Evolutionary conservation across 2,329 filamentous ascomycete genomes (phyloP), one percentile per base, ranked within the genome.

Genomic region (Pseudogymnoascus sp.): DNA sequence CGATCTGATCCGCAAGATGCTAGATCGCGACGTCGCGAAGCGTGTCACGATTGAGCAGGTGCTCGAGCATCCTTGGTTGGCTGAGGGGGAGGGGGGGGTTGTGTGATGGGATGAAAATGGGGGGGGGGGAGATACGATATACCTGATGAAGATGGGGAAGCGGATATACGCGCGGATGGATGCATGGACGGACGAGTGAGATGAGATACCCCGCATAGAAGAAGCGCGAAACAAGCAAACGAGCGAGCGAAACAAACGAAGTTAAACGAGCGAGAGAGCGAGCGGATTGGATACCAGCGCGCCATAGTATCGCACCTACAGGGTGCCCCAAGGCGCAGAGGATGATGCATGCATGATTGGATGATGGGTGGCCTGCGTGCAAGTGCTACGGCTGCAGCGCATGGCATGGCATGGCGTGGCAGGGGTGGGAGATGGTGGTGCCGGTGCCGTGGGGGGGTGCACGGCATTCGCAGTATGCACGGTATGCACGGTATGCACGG

Each of bases 21-120:
- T 99, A 29, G 86, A 97, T 74, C 87, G 95, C 40, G 89, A 97
- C 73, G 90, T 97, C 8, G 85, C 88, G 68, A 82, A 88, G 71
- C 82, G 95, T 63, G 87, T 91, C 69, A 88, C 87, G n/a, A 97
- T 97, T 70, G 86, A 88, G 65, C 87, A 93, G 73, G 93, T 99
- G 16, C 78, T 96, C 64, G 85, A 90, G 62, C 93, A 97, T 76
- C 86, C 89, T n/a, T 99, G 95, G 95, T 68, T 66, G 31, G 63
- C 62, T 31, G 65, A 65, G 62, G 64, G 68, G 62, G 69, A 69
- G 65, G 68, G 68, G 68, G 66, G 68, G 59, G 40, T 63, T 24
- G 53, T 11, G 53, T 33, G 53, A 33, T 4, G 21, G 29, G 16
- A 10, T 29, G n/a, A n/a, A n/a, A n/a, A n/a, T n/a, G n/a, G n/a